Evolutionary conservation across 805 yeast species (phyloP), one percentile per base, ranked within the genome.

Genomic region (Kodamaea fukazawae): DNA sequence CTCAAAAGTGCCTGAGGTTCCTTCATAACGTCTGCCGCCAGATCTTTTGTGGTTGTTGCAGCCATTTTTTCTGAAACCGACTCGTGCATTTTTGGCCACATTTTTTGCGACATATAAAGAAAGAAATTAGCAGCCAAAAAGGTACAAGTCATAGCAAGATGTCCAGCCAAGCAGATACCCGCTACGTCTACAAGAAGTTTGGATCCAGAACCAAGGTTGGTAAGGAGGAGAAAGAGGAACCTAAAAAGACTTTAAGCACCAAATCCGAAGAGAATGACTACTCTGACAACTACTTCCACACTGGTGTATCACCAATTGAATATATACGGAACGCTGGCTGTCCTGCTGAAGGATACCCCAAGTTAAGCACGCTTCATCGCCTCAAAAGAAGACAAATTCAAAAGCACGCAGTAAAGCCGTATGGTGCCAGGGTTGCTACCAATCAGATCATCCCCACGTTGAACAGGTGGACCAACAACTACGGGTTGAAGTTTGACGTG

Each of bases 291-390:
- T 83, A 77, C 51, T 63, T 88, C 27, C 86, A 81, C 49, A 66
- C 82, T 0, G 83, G 81, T 0, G 62, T 67, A 5, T 58, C 76
- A 3, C 95, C 96, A 0, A 80, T 78, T 33, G 66, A 64, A 16
- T 78, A 73, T 50, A 78, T 90, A 16, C 70, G 83, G 38, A 90
- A 90, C 58, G 69, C 78, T 1, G 65, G 69, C 25, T 75, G 78
- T 41, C 82, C 90, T 1, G 77, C 83, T 1, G 83, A 78, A 38
- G 97, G 97, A 2, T 90, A 90, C 48, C 97, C 97, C 2, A 86
- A 86, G 54, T 67, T 90, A 12, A 86, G 82, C 48, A 73, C 70
- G 48, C 63, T 90, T 25, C 81, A 83, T 46, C 71, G 73, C 29
- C 65, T 88, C 50, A 90, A 90, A 52, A 70, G 67, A 37, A 60